Base-by-base conservation (phyloP, 768 basidiomycete species). In the Tricholoma hemisulphureum region DNA sequence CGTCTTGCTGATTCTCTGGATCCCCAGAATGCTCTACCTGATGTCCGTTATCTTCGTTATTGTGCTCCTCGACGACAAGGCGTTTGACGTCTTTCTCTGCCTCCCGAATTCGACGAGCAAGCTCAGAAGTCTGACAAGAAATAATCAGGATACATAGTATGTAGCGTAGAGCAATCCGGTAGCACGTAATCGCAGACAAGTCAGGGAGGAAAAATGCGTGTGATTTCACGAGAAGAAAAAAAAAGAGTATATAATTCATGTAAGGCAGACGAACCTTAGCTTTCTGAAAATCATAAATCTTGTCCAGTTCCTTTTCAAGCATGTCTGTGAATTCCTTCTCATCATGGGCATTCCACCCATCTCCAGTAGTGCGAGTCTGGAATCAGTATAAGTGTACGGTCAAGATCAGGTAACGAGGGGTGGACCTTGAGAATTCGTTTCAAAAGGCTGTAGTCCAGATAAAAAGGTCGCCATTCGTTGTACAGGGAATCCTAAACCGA, bases 231-330 rank as follows among this genome's bases (percentile, higher is more conserved):
- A 39, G 13, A 51, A 29, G 56, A 23, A 16, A 39, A 14, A 51
- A 29, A 54, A 23, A 34, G 53, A 48, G 10, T 43, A 39, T 35
- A n/a, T 31, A 28, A 29, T 24, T 51, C 23, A 35, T 55, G 51
- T 29, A 51, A 56, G 60, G 21, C 6, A 23, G 48, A 57, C 69
- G 66, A 54, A 88, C 93, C 84, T 97, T 98, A 31, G 80, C 76
- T 69, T 87, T 91, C 70, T 98, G 96, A 69, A 98, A 98, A 66
- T 88, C 87, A 64, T 95, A 89, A 43, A 98, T 87, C 76, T 98
- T 98, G 67, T 95, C 91, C 29, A 98, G 80, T 75, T 98, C 95
- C 58, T 77, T 78, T 66, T 91, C 88, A 55, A 98, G 84, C 77
- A 88, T 82, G 41, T 67, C 71, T 10, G 86, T 88, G 67, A 98